These are phyloP conservation scores for Chondrus crispus DNA, from an alignment of 23 red algal genomes.

Conservation along the genomic window DNA sequence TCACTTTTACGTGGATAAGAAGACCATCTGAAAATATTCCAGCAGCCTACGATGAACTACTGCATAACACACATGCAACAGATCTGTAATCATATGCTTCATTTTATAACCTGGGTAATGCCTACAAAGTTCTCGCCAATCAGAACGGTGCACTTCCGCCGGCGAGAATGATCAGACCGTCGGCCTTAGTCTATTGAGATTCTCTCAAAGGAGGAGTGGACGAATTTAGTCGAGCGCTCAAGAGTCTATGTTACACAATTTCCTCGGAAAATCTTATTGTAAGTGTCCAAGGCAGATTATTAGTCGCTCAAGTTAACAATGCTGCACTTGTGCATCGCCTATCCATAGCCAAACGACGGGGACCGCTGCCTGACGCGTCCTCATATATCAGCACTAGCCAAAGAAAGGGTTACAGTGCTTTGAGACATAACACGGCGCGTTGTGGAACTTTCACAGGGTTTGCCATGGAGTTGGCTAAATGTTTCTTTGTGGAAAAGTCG, in stretches of 20 bases:
- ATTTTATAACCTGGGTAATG: constrained; percentile 3
- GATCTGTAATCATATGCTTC: constrained; percentile 1
- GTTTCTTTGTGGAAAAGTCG: too few relatives aligned
- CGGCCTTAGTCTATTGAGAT: background rate
- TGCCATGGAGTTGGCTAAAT: background rate
- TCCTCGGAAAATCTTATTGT: background rate
- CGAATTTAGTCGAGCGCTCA: background rate
- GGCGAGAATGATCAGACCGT: background rate
- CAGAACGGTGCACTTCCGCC: background rate
- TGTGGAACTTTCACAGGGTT: background rate
- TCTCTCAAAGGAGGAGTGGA: background rate
- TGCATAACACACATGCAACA: background rate
- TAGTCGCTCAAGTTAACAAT: background rate
- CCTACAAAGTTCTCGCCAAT: background rate
- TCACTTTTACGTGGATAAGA: background rate
- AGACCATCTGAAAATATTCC: background rate
- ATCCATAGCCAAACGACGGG: background rate
- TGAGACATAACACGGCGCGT: background rate
- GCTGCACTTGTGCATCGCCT: background rate
- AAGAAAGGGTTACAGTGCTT: background rate
- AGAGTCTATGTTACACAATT: background rate
- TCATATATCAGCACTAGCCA: background rate
- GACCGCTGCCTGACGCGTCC: background rate
- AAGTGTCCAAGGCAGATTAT: background rate
- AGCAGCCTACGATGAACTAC: background rate